These are phyloP conservation scores for Monilinia laxa DNA, from an alignment of 2,329 filamentous ascomycete genomes.

Conservation along the genomic window DNA sequence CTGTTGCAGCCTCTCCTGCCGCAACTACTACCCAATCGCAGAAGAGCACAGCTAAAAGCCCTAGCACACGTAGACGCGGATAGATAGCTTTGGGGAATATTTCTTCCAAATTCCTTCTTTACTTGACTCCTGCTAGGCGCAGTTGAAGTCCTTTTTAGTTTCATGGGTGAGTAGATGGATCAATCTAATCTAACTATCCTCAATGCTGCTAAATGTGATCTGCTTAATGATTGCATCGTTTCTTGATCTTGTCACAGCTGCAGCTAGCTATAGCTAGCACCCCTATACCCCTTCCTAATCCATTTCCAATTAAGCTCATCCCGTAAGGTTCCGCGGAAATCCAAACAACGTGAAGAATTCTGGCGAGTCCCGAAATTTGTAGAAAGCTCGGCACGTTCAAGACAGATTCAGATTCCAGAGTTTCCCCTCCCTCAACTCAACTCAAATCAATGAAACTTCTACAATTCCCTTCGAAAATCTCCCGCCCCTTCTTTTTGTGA, in stretches of 20 bases:
- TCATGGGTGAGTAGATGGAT: constrained; percentile 4
- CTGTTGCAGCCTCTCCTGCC: constrained; percentile 26
- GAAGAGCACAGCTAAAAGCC: constrained; percentile 33
- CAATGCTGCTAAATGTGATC: background rate
- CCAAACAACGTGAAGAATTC: background rate
- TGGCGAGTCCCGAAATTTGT: background rate
- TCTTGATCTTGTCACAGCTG: background rate
- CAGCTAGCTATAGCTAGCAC: background rate
- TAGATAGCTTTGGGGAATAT: constrained; percentile 20
- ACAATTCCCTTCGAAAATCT: too few relatives aligned
- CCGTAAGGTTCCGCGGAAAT: background rate
- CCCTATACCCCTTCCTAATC: too few relatives aligned
- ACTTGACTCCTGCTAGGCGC: constrained; percentile 32
- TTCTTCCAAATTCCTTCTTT: constrained; percentile 7
- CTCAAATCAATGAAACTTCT: background rate
- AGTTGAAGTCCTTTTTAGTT: constrained; percentile 30
- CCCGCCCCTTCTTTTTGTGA: background rate
- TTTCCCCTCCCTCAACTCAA: background rate
- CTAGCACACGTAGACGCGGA: constrained; percentile 39
- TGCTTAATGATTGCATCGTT: background rate
- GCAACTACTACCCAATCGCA: constrained; percentile 23
- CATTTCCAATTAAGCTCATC: background rate
- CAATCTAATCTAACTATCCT: background rate
- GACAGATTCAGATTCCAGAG: background rate
- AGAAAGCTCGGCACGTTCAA: background rate